Conservation (phyloP, 306 rosid genomes). For the Medicago ruthenica region DNA sequence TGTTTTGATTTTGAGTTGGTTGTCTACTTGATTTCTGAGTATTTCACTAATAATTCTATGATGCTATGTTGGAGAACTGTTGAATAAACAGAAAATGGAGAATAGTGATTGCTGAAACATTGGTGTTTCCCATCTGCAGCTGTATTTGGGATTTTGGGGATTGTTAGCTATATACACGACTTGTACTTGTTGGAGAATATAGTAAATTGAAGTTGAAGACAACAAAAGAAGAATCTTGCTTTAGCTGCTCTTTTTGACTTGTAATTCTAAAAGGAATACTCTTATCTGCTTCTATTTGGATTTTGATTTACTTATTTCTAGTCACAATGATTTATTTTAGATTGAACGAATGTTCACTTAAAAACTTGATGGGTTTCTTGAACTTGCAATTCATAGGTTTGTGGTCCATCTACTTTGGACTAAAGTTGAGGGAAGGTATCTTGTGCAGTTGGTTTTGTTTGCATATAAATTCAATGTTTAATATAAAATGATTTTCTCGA, state of each 20-base stretch:
- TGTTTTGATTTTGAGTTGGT: conserved; percentile 15
- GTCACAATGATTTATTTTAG: conserved; percentile 4
- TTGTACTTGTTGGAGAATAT: neutral
- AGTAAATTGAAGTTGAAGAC: conserved; percentile 29
- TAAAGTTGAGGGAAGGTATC: conserved; percentile 45
- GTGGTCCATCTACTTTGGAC: conserved; percentile 43
- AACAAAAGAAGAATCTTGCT: conserved; percentile 30
- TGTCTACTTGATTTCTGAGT: neutral
- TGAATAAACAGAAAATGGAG: conserved; percentile 12
- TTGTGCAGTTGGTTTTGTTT: conserved; percentile 23
- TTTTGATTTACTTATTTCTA: conserved; percentile 20
- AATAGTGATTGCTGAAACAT: neutral
- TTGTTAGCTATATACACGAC: neutral
- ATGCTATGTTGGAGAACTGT: conserved; percentile 12
- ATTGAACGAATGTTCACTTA: conserved; percentile 21
- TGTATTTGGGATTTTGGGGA: conserved; percentile 8
- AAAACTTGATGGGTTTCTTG: conserved; percentile 14
- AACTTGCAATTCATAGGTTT: conserved; percentile 25
- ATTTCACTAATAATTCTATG: neutral
- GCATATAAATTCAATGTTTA: conserved; percentile 31
- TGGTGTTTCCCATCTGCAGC: neutral
- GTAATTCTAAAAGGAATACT: neutral
- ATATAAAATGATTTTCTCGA: conserved; percentile 1
- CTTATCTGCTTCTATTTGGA: neutral
- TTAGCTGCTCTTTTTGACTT: conserved; percentile 35